Conservation (phyloP, 768 basidiomycete genomes). For the Dioszegia hungarica region DNA sequence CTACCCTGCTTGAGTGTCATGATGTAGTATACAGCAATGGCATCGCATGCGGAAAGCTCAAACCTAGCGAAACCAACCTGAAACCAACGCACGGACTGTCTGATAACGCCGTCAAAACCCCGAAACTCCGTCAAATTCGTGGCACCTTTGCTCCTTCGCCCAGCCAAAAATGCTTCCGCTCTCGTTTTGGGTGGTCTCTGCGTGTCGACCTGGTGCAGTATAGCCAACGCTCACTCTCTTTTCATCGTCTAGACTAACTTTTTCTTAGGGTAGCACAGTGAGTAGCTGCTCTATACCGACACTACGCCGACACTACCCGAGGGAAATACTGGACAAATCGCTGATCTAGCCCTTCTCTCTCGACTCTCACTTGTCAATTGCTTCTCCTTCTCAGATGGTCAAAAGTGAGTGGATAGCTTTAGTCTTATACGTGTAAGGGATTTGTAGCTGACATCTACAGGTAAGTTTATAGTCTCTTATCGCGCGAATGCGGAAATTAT, state of each 20-base stretch:
- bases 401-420: slow-evolving; percentile 40
- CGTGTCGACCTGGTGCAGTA: too few relatives aligned
- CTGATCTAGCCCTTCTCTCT: slow-evolving; percentile 5
- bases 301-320: too few relatives aligned
- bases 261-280: slow-evolving; percentile 11
- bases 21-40: too few relatives aligned
- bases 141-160: background rate
- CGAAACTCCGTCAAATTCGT: slow-evolving; percentile 6
- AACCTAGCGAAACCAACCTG: background rate
- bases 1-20: too few relatives aligned
- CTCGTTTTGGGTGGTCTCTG: too few relatives aligned
- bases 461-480: slow-evolving; percentile 3
- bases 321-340: too few relatives aligned
- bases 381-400: slow-evolving; percentile 27
- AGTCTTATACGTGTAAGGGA: background rate
- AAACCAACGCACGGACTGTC: background rate
- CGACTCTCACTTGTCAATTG: background rate
- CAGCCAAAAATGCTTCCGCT: background rate
- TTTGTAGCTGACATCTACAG: slow-evolving; percentile 1
- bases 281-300: background rate
- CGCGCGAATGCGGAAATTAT: too few relatives aligned
- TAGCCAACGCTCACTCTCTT: too few relatives aligned
- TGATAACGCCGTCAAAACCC: background rate
- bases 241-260: background rate
- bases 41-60: background rate